Conservation (phyloP, 2,329 filamentous ascomycete genomes). For the Penicillium sp. region DNA sequence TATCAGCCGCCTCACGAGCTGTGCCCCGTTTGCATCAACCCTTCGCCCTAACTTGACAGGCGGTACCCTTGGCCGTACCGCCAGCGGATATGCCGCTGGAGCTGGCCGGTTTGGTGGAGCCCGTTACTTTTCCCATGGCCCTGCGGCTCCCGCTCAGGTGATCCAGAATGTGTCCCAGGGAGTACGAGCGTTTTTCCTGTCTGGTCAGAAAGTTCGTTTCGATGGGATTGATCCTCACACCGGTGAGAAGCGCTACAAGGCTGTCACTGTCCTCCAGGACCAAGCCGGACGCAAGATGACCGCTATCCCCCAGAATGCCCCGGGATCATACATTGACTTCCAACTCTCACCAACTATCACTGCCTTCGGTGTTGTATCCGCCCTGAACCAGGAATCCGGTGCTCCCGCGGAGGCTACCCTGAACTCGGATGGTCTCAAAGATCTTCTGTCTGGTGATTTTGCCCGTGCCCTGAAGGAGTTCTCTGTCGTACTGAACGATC, state of each 20-base stretch:
- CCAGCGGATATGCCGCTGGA: conserved; percentile 83
- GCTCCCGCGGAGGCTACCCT: conserved; percentile 59
- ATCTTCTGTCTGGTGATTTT: conserved; percentile 86
- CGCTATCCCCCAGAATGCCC: conserved; percentile 53
- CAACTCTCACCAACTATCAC: conserved; percentile 86
- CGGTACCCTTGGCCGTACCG: conserved; percentile 79
- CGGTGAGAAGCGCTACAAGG: conserved; percentile 79
- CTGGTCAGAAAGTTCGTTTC: conserved; percentile 84
- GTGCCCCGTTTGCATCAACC: conserved; percentile 84
- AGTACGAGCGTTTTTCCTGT: conserved; percentile 89
- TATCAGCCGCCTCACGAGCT: conserved; percentile 68
- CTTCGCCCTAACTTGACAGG: conserved; percentile 92
- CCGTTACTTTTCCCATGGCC: conserved; percentile 88
- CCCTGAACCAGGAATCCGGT: conserved; percentile 37
- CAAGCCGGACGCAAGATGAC: conserved; percentile 71
- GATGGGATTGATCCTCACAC: conserved; percentile 71
- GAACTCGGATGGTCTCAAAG: conserved; percentile 81
- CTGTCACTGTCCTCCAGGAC: conserved; percentile 75
- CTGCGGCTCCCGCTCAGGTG: conserved; percentile 84
- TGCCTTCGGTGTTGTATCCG: conserved; percentile 72
- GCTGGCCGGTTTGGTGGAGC: conserved; percentile 71
- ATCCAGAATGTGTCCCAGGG: conserved; percentile 94
- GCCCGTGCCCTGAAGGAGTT: conserved; percentile 83
- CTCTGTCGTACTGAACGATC: conserved; percentile 75
- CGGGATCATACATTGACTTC: conserved; percentile 89